Conservation (phyloP, 768 basidiomycete genomes). For the Mycena galericulata region DNA sequence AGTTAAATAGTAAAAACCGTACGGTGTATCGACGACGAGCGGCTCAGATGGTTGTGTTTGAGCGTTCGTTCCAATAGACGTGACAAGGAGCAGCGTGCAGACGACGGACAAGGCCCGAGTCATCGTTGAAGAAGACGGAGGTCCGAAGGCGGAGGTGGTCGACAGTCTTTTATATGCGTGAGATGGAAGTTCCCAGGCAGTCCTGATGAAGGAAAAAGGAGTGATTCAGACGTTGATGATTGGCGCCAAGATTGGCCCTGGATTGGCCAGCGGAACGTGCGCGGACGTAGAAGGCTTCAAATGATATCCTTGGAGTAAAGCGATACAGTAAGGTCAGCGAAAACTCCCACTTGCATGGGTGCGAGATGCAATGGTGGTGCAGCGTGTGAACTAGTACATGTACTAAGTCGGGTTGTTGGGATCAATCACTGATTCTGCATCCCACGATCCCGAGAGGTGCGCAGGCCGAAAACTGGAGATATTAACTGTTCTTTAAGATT, state of each 20-base stretch:
- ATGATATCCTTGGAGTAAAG: neutral
- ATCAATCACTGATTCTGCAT: too few species aligned
- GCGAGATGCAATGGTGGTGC: neutral
- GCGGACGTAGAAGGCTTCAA: slow-evolving; percentile 6
- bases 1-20: slow-evolving; percentile 9
- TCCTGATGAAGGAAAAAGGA: slow-evolving; percentile 10
- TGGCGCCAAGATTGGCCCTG: slow-evolving; percentile 5
- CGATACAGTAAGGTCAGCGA: neutral
- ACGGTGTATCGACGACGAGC: slow-evolving; percentile 19
- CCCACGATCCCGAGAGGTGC: too few species aligned
- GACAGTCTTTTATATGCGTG: slow-evolving; percentile 11
- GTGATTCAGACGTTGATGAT: neutral
- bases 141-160: neutral
- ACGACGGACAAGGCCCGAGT: slow-evolving; percentile 7
- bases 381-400: slow-evolving; percentile 7
- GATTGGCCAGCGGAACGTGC: neutral
- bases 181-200: slow-evolving; percentile 13
- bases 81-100: slow-evolving; percentile 2
- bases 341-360: neutral
- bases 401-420: neutral
- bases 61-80: slow-evolving; percentile 8
- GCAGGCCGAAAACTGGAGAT: too few species aligned
- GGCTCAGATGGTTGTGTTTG: slow-evolving; percentile 13
- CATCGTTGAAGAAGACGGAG: slow-evolving; percentile 2
- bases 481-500: too few species aligned